Base-by-base conservation (phyloP, 2,329 filamentous ascomycete species). In the Colletotrichum tamarilloi region DNA sequence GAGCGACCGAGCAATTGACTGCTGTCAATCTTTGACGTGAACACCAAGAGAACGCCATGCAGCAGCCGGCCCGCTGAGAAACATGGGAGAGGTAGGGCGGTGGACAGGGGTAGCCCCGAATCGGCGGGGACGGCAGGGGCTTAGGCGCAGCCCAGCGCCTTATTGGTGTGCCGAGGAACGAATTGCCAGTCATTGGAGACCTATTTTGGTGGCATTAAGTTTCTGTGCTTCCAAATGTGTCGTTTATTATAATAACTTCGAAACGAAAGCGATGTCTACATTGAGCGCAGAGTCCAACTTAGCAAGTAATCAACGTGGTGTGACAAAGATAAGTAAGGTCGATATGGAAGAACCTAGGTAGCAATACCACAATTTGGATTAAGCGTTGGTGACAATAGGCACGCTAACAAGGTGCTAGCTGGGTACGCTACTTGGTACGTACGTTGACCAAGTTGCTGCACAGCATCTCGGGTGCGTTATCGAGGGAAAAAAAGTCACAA, bases 51-150 rank as follows among this genome's bases (percentile, higher is more conserved):
- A 69, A 55, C 67, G 35, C 67, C 70, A 73, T 73, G 67, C 35
- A 70, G 60, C 56, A 56, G 35, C 67, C 67, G 70, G 70, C 67
- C 70, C 70, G 70, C 70, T 35, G 55, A 73, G 60, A 65, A 67
- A 73, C 67, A 70, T 70, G 60, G 67, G 66, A 65, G 32, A 38
- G 60, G 28, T 46, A 64, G 35, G 62, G 46, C 9, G 8, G 32
- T 26, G 19, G 55, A 57, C 70, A 70, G 67, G 70, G 70, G 53
- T 70, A 57, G 60, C 60, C 67, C 70, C 46, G 60, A 66, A 55
- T 42, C 67, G 38, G 70, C 67, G 70, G 70, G 60, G 60, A 65
- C 30, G 32, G 56, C 67, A 73, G 56, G 70, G 70, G 67, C 70
- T 70, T 56, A 65, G 60, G 64, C 60, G 60, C 67, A 73, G 60